Conservation (phyloP, 2,329 filamentous ascomycete genomes). For the Stenocarpella maydis region DNA sequence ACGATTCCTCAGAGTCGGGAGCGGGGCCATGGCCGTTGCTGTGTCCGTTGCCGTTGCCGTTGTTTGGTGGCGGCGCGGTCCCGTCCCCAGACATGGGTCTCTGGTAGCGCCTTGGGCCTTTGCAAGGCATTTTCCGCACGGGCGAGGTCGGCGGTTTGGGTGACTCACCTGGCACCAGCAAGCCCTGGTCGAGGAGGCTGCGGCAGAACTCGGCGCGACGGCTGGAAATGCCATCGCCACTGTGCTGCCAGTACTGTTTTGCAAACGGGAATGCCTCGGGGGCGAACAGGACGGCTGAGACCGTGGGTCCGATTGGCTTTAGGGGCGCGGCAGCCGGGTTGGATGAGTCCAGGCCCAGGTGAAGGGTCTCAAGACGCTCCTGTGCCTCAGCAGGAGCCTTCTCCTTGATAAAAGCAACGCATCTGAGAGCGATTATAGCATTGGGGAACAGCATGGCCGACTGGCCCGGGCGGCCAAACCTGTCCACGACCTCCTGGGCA, state of each 20-base stretch:
- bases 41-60: constrained; percentile 32
- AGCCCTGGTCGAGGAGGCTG: constrained; percentile 73
- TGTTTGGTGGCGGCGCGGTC: constrained; percentile 35
- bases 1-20: constrained; percentile 69
- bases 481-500: constrained; percentile 70
- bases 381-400: constrained; percentile 62
- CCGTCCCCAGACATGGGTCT: constrained; percentile 56
- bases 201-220: constrained; percentile 91
- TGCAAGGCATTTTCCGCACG: constrained; percentile 54
- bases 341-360: constrained; percentile 69
- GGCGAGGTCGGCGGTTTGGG: constrained; percentile 36
- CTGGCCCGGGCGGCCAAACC: constrained; percentile 68
- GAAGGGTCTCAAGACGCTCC: constrained; percentile 62
- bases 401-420: constrained; percentile 74
- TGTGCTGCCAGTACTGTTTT: constrained; percentile 98
- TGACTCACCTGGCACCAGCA: constrained; percentile 53
- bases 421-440: constrained; percentile 72
- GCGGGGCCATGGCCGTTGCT: constrained; percentile 36
- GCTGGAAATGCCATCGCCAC: constrained; percentile 91
- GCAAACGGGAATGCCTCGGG: constrained; percentile 72
- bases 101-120: constrained; percentile 85
- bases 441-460: constrained; percentile 87
- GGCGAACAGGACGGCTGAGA: constrained; percentile 78
- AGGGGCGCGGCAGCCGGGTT: constrained; percentile 60
- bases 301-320: constrained; percentile 62